A percentile compares a stretch with the other conserved stretches of the same genome.
Evolutionary conservation across 225 moss, liverwort and hornwort genomes (phyloP).

Genomic region (Thuidium tamariscinum): DNA sequence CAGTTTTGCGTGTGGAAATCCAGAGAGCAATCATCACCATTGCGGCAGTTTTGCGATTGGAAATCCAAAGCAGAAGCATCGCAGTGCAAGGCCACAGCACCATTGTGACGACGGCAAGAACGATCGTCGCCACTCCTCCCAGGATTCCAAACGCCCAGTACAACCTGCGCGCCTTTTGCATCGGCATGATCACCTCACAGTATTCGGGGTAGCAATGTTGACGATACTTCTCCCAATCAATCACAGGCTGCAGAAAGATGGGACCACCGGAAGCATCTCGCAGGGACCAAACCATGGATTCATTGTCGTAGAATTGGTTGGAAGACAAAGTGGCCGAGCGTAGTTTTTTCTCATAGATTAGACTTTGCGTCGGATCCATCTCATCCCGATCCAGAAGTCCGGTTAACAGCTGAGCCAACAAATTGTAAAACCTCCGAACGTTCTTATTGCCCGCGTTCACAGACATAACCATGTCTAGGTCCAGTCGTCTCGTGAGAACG

Average conservation of each 20-base stretch:
- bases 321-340: rapidly evolving
- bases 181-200: background rate
- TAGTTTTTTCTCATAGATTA: no score
- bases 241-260: background rate
- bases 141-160: background rate
- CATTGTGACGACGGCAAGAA: background rate
- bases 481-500: background rate
- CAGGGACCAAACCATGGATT: background rate
- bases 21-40: background rate
- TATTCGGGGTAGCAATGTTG: background rate
- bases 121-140: background rate
- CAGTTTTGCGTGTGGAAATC: no score
- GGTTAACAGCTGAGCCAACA: background rate
- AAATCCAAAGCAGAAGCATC: background rate
- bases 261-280: background rate
- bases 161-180: background rate
- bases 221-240: background rate
- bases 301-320: rapidly evolving
- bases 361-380: background rate
- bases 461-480: background rate
- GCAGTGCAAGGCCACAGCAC: background rate
- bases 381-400: background rate
- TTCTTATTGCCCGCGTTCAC: rapidly evolving
- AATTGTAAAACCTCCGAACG: background rate
- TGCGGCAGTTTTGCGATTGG: no score